Evolutionary conservation across 768 basidiomycete genomes (phyloP), one percentile per base, ranked within the genome.

Genomic region (Tylopilus sp.): DNA sequence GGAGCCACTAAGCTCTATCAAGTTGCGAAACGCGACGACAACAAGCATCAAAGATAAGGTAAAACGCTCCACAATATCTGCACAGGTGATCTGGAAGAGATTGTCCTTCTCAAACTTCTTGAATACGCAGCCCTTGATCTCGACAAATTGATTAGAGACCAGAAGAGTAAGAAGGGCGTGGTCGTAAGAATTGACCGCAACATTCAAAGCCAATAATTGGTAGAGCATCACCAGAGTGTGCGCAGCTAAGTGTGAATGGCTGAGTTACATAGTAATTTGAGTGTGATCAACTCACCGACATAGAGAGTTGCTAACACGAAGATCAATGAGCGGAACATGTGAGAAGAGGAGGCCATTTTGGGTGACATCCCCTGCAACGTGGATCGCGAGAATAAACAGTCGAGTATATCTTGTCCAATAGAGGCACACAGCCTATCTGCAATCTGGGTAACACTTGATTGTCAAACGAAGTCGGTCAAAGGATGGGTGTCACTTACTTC

Each of bases 51-150:
- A 71, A 4, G 83, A 78, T 4, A 99, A 79, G 1, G 91, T 92
- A 61, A 98, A 99, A 1, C 97, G 86, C 67, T 99, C 97, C 20
- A 98, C 97, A 55, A 99, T 98, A 66, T 99, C 97, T 56, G 97
- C 97, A 60, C 97, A 99, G 42, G 94, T 95, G 52, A 99, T 95
- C 69, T 99, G 97, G 67, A 99, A 98, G 9, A 99, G 79, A 64
- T 90, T 98, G 63, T 99, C 97, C 67, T 98, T 99, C 67, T 98
- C 97, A 61, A 99, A 98, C 66, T 88, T 98, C 72, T 98, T 99
- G 82, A 99, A 99, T 2, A 99, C 97, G 65, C 91, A 93, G 30
- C 95, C 95, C 71, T 99, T 99, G 70, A 98, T 98, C 71, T 99
- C 97, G 30, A 98, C 95, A 62, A 99, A 98, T 68, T 99, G 97